Percentiles rank a stretch among this genome's conserved stretches.
Conservation (phyloP, 768 basidiomycete genomes). For the Suillus fuscotomentosus region DNA sequence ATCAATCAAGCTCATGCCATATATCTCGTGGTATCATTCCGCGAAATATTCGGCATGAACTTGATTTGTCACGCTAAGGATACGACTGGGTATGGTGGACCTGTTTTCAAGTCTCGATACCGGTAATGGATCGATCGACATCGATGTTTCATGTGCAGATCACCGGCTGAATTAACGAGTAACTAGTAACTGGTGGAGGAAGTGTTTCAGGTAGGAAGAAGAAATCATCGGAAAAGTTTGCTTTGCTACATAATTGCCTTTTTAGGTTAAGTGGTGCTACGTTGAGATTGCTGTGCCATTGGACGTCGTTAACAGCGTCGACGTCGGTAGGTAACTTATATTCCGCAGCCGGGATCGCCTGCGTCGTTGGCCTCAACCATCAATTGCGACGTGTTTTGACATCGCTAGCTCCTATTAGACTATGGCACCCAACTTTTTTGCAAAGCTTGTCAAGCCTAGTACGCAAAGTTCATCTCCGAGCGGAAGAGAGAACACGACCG, state of each 20-base stretch:
- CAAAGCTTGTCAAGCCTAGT: slow-evolving; percentile 27
- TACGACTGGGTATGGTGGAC: background rate
- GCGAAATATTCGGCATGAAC: no score
- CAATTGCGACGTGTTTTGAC: background rate
- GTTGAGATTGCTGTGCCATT: background rate
- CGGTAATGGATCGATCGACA: background rate
- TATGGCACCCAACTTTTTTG: slow-evolving; percentile 30
- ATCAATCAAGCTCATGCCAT: no score
- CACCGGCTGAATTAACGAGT: no score
- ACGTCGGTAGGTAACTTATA: background rate
- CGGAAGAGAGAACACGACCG: background rate
- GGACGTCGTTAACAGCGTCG: background rate
- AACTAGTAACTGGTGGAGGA: no score
- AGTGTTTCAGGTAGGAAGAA: no score
- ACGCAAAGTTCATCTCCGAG: slow-evolving; percentile 11
- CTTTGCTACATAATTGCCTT: background rate
- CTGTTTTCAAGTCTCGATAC: background rate
- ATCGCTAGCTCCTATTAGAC: background rate
- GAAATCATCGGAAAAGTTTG: no score
- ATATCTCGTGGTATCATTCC: no score
- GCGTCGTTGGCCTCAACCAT: background rate
- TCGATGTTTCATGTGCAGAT: background rate
- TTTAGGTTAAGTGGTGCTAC: background rate
- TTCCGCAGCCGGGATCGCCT: background rate
- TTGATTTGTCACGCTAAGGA: no score